Base-by-base conservation (phyloP, 2,329 filamentous ascomycete species). In the Aspergillus tubingensis region DNA sequence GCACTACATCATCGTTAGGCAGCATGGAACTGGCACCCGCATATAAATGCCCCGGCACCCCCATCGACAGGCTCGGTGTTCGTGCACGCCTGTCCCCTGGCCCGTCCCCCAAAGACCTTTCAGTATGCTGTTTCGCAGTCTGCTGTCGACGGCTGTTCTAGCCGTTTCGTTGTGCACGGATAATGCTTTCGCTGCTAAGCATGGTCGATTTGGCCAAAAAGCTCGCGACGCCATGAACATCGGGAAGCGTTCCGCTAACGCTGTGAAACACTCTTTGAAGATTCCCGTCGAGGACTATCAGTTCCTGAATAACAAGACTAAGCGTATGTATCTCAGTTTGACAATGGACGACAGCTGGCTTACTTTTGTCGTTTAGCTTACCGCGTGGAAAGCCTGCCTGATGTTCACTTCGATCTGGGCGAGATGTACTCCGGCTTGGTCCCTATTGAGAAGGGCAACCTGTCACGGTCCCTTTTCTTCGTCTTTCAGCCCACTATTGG, bases 361-460 rank as follows among this genome's bases (percentile, higher is more conserved):
- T 27, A n/a, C 23, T 13, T 57, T n/a, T 10, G 8, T 56, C 36
- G 44, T 25, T 25, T 25, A 19, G n/a, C n/a, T n/a, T 83, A 81
- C 21, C 86, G 91, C 43, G 84, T 91, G 66, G 86, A 89, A 2
- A 82, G 74, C 1, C 84, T 92, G 51, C 90, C 90, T 0, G 87
- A 91, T 17, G 86, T 92, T 0, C 71, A 82, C 25, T 92, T 90
- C 62, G 88, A 92, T 62, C 77, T 91, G 56, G 83, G 83, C 21
- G 79, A 81, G 67, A 77, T 79, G 53, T 81, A 81, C 62, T 79
- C 79, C 2, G 79, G 79, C 8, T 75, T 83, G 3, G 70, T 88
- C 6, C 84, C 85, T 5, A 86, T 88, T 65, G 81, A 81, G 48
- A 73, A 72, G 57, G 57, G 75, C 8, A 81, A 83, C 61, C 78